Conservation (phyloP, 805 yeast species). For the Yarrowia hollandica region DNA sequence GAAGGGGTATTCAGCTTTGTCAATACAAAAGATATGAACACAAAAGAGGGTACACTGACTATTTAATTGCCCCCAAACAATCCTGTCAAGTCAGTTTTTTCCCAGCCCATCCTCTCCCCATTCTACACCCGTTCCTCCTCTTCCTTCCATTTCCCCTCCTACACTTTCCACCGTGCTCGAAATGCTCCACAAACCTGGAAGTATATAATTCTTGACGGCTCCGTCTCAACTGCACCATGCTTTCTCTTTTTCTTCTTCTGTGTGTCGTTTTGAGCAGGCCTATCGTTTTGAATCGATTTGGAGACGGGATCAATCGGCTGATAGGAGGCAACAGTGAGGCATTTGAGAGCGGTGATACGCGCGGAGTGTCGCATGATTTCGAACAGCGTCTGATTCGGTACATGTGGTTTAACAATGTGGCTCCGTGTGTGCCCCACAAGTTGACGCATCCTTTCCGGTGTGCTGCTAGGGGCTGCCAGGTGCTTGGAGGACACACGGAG, state of each 20-base stretch:
- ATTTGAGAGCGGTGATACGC: neutral
- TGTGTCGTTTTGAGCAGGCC: neutral
- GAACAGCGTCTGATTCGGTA: conserved; percentile 2
- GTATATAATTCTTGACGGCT: neutral
- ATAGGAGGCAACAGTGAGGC: conserved; percentile 15
- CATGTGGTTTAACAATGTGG: conserved; percentile 24
- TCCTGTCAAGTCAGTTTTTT: too few relatives aligned
- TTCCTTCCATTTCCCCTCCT: neutral
- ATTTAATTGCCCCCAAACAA: too few relatives aligned
- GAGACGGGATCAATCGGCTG: neutral
- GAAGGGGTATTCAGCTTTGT: too few relatives aligned
- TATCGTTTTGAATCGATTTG: neutral
- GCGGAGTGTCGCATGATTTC: neutral
- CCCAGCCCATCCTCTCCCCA: too few relatives aligned
- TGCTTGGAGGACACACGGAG: conserved; percentile 3
- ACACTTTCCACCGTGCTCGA: conserved; percentile 10
- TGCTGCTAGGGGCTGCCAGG: neutral
- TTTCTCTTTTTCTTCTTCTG: neutral
- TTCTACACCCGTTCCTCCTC: neutral
- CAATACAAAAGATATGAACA: too few relatives aligned
- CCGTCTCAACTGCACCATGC: neutral
- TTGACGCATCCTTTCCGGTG: conserved; percentile 11
- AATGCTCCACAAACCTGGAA: neutral
- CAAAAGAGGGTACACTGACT: too few relatives aligned
- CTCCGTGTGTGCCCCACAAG: conserved; percentile 14